Evolutionary conservation across 257 asterid genomes (phyloP), one percentile per base, ranked within the genome.

Genomic region (Osmanthus fragrans): DNA sequence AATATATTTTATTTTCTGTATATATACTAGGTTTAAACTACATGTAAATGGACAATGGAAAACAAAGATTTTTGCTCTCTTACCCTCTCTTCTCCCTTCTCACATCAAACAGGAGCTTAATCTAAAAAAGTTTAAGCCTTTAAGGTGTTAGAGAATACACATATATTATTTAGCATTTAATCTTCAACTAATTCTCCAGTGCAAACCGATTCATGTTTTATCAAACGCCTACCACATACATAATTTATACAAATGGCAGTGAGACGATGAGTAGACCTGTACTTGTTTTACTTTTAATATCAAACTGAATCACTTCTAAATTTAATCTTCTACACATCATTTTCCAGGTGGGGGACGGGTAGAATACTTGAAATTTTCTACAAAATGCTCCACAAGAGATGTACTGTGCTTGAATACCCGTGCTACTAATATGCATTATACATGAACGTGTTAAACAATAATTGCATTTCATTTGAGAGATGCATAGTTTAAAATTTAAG

Each of bases 1-100:
- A 19, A 33, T 47, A 18, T 32, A 51, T 51, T 33, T 39, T 23
- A 11, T 67, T 75, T 71, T 65, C 80, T 77, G 77, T 85, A 69
- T 66, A 71, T 73, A 25, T 70, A 73, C 80, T 76, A 74, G 82
- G 80, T 66, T 45, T 42, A 16, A 75, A 29, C 47, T 19, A 66
- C 67, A 16, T 10, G 69, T 63, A 27, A 34, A 2, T 51, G 69
- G 40, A 36, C 32, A 2, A 6, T 54, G 56, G 29, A 39, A 45
- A 76, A 66, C 18, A 54, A 1, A 49, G 16, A 33, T 32, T 54
- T 76, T 32, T 33, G 15, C 10, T 45, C 42, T 15, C 19, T 42
- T 42, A 42, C 51, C 49, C 51, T 39, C 45, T 37, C 45, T 39
- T 39, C 42, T 37, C 42, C 42, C 2, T 37, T 37, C 45, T 9